phyloP scores from a whole-genome alignment of 257 asterid genomes.

The Solanum okadae region DNA sequence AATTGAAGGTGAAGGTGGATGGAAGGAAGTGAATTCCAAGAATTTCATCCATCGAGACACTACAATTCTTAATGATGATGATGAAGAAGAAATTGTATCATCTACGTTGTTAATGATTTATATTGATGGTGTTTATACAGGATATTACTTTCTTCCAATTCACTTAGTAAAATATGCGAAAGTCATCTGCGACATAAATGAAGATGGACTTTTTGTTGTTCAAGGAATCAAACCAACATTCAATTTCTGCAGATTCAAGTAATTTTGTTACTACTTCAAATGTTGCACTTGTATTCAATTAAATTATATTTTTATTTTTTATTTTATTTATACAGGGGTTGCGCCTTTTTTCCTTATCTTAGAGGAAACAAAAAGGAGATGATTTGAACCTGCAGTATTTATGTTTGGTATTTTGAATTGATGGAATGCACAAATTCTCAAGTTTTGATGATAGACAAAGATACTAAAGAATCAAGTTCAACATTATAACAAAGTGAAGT shows the following conservation, averaged over 20 bases:
- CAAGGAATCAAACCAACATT: background rate
- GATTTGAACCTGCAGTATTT: background rate
- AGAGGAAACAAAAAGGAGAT: background rate
- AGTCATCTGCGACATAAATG: conserved; percentile 4
- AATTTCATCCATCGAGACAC: too few relatives aligned
- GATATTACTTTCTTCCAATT: background rate
- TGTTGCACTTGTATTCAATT: background rate
- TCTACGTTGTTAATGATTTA: background rate
- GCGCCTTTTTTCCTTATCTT: background rate
- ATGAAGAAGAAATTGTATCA: too few relatives aligned
- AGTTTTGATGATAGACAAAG: background rate
- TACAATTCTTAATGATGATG: background rate
- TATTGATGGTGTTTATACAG: background rate
- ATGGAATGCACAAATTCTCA: background rate
- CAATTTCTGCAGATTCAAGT: background rate
- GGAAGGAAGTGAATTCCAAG: too few relatives aligned
- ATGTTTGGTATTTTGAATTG: background rate
- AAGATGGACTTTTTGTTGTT: background rate
- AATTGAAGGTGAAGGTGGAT: conserved; percentile 6
- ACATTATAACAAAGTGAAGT: too few relatives aligned
- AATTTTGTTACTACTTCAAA: background rate
- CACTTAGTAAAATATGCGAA: background rate
- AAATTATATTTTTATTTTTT: background rate
- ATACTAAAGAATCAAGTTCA: background rate
- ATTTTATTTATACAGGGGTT: background rate